Evolutionary conservation across 495 filamentous ascomycete genomes (phyloP), one percentile per base, ranked within the genome.

Genomic region (Xylaria longipes): DNA sequence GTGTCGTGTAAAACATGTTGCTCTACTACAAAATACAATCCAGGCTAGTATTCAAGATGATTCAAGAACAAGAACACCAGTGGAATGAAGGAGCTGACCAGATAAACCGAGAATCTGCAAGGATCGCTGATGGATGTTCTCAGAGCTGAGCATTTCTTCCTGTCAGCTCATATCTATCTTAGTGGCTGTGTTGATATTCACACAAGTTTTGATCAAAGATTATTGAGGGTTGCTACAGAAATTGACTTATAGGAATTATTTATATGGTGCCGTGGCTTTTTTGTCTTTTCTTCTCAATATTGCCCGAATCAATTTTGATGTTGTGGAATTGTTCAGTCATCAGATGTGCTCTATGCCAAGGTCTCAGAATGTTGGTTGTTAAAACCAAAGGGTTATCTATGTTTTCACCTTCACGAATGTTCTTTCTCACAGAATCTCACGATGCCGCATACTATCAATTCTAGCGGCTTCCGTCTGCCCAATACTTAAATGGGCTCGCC

Each of bases 311-410:
- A 4, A 9, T 12, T 27, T 27, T 52, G 22, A 52, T 52, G 0
- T 14, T 14, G 25, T 29, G 1, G 2, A 56, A 14, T 8, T 4
- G 17, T 56, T 31, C 14, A 54, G 9, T 31, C 17, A 56, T 17
- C 0, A 31, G 27, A 29, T 56, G 27, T 56, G 52, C 27, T 17
- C 27, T 1, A 1, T 31, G 27, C 2, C 57, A 85, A 86, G 4
- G 79, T 72, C 37, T 84, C 73, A 3, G 48, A 84, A 86, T 22
- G 79, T 76, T 14, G 72, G 64, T 68, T 82, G 77, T 79, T 74
- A 48, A 86, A 84, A 15, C 78, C 80, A 64, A 76, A 80, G 7
- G 78, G 14, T 15, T 56, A 6, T 31, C 14, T 31, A 15, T 56
- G 52, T 56, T 56, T 29, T 56, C 27, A 56, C 20, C 27, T 31